Evolutionary conservation across 306 rosid species (phyloP).

Genomic region (Potentilla sterilis): DNA sequence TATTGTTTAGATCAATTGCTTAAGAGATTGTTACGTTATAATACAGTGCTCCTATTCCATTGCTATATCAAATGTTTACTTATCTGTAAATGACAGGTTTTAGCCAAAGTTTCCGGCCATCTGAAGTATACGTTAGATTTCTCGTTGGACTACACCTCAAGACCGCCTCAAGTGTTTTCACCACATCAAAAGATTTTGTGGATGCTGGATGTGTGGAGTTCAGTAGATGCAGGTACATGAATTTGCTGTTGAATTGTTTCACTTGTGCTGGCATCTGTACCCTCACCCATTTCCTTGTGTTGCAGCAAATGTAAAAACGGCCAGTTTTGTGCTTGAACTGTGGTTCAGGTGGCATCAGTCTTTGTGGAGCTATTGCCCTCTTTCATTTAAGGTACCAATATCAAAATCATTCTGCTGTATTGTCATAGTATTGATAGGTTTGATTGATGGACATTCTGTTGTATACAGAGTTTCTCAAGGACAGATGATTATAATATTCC

Average conservation of each 20-base stretch:
- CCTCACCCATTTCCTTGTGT: conserved; percentile 11
- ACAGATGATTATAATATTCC: conserved; percentile 37
- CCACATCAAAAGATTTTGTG: conserved; percentile 81
- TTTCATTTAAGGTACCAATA: conserved; percentile 44
- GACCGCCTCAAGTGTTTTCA: conserved; percentile 82
- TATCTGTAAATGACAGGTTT: conserved; percentile 39
- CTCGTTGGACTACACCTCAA: conserved; percentile 69
- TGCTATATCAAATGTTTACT: not conserved
- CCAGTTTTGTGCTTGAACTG: conserved; percentile 69
- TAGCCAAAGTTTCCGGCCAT: conserved; percentile 34
- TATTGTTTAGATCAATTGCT: not conserved
- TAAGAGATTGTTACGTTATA: not conserved
- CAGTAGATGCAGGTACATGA: conserved; percentile 60
- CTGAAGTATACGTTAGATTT: conserved; percentile 52
- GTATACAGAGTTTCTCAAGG: conserved; percentile 49
- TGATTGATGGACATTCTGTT: conserved; percentile 2
- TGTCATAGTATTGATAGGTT: not conserved
- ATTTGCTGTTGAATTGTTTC: not conserved
- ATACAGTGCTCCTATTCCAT: not conserved
- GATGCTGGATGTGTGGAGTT: conserved; percentile 53
- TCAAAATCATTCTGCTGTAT: conserved; percentile 2
- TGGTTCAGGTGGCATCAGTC: conserved; percentile 97
- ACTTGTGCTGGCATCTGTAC: conserved; percentile 5
- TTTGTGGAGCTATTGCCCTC: conserved; percentile 61
- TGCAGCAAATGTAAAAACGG: conserved; percentile 51